A percentile compares a stretch with the other conserved stretches of the same genome.
phyloP scores from a whole-genome alignment of 805 yeast species.

The Candida orba region DNA sequence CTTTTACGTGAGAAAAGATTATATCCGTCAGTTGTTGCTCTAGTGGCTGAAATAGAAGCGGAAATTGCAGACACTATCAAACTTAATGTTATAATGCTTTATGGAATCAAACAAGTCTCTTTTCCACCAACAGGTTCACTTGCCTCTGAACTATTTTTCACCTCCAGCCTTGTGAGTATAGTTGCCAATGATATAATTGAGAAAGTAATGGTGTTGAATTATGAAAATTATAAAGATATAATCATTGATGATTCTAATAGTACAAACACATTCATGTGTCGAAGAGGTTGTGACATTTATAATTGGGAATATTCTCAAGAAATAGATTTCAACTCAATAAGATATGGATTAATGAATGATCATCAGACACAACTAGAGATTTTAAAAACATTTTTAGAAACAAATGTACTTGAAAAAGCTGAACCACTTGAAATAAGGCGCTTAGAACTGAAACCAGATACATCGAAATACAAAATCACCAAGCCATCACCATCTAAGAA shows the following conservation, averaged over 20 bases:
- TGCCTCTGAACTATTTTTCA: conserved; percentile 45
- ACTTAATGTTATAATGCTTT: conserved; percentile 30
- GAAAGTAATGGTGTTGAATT: conserved; percentile 38
- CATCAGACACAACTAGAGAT: conserved; percentile 22
- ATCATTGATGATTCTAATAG: conserved; percentile 30
- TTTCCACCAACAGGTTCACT: conserved; percentile 20
- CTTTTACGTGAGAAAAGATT: too few relatives aligned
- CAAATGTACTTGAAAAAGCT: background rate
- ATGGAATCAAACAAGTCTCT: too few relatives aligned
- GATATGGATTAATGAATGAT: conserved; percentile 16
- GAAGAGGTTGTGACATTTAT: conserved; percentile 29
- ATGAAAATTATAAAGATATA: conserved; percentile 27
- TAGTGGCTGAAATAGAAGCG: too few relatives aligned
- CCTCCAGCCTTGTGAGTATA: conserved; percentile 42
- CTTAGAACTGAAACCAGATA: background rate
- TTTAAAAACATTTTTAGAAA: conserved; percentile 16
- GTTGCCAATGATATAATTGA: conserved; percentile 35
- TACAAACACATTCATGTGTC: conserved; percentile 25
- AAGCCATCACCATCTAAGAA: background rate
- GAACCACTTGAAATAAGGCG: background rate
- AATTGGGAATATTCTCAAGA: conserved; percentile 19
- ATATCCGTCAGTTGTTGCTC: too few relatives aligned
- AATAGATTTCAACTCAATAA: conserved; percentile 19
- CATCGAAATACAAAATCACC: background rate
- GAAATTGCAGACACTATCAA: conserved; percentile 33